Evolutionary conservation across 2,329 filamentous ascomycete genomes (phyloP), one percentile per base, ranked within the genome.

Genomic region (Aschersonia sp.): DNA sequence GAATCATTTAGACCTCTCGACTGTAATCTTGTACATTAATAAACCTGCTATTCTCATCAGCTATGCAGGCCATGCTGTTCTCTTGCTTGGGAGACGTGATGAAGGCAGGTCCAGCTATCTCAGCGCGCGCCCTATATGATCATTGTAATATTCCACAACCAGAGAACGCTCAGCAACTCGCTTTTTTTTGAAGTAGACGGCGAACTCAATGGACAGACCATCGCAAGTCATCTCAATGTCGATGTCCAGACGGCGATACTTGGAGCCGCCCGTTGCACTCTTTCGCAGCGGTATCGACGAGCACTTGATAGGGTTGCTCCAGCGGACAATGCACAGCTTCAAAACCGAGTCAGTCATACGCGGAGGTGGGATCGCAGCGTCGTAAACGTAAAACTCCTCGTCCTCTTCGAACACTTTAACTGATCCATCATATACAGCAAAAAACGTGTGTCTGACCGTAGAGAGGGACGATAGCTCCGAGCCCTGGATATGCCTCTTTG

Each of bases 211-310:
- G 6, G 45, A 30, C 7, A 32, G 35, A 6, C 47, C 47, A 31
- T 46, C 41, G 35, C 44, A 49, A 10, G 32, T 49, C 47, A 49
- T 46, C 22, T 46, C 45, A 31, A 48, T 39, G 3, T 45, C 37
- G 32, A 2, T 45, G 2, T 46, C 5, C 11, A 46, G 44, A 12
- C 12, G 9, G 9, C 29, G 40, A n/a, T 44, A 44, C 9, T n/a
- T 41, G 40, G 9, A 8, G 5, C 6, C 7, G 2, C 46, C 46
- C 4, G 14, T 4, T 6, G 1, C 2, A n/a, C 41, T 45, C 7
- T 12, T 32, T 14, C 32, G 1, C 11, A 43, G 2, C n/a, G 42
- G 35, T 14, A 39, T 14, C n/a, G 43, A 45, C 8, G 41, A 7
- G 5, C 11, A 9, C 4, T 30, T 9, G 9, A 43, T 40, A 4